A percentile compares a stretch with the other conserved stretches of the same genome.
Conservation (phyloP, 192 early-diverging fungal species). For the Thamnidium elegans region DNA sequence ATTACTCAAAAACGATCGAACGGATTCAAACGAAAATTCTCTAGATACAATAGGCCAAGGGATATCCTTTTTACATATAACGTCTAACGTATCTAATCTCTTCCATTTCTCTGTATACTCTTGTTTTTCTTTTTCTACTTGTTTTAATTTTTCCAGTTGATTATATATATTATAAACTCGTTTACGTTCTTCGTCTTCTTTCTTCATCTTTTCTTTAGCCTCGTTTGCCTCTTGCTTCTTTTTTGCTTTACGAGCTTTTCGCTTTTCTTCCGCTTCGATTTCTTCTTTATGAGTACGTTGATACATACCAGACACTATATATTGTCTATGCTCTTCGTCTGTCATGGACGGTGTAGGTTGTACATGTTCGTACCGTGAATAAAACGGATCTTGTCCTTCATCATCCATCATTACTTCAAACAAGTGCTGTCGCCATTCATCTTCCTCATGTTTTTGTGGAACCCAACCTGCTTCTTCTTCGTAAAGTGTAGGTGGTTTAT, state of each 20-base stretch:
- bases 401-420: slow-evolving; percentile 38
- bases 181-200: slow-evolving; percentile 15
- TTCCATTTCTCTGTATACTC: slow-evolving; percentile 22
- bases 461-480: slow-evolving; percentile 29
- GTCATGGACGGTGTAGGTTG: slow-evolving; percentile 16
- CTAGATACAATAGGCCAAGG: slow-evolving; percentile 27
- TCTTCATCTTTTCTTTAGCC: slow-evolving; percentile 5
- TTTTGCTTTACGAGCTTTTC: slow-evolving; percentile 9
- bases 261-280: slow-evolving; percentile 17
- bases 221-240: slow-evolving; percentile 15
- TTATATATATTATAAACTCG: slow-evolving; percentile 1
- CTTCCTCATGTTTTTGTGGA: slow-evolving; percentile 20
- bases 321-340: slow-evolving; percentile 33
- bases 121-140: not conserved
- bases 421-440: slow-evolving; percentile 29
- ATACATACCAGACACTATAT: slow-evolving; percentile 31
- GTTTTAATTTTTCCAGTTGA: slow-evolving; percentile 10
- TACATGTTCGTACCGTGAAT: slow-evolving; percentile 2
- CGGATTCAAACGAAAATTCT: slow-evolving; percentile 5
- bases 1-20: slow-evolving; percentile 13
- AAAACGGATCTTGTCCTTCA: slow-evolving; percentile 26
- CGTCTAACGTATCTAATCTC: not conserved
- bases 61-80: slow-evolving; percentile 15
- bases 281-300: slow-evolving; percentile 21
- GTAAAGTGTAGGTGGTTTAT: slow-evolving; percentile 19